A percentile compares a stretch with the other conserved stretches of the same genome.
Conservation (phyloP, 2,329 filamentous ascomycete species). For the Fusarium neocosmosporiellum region DNA sequence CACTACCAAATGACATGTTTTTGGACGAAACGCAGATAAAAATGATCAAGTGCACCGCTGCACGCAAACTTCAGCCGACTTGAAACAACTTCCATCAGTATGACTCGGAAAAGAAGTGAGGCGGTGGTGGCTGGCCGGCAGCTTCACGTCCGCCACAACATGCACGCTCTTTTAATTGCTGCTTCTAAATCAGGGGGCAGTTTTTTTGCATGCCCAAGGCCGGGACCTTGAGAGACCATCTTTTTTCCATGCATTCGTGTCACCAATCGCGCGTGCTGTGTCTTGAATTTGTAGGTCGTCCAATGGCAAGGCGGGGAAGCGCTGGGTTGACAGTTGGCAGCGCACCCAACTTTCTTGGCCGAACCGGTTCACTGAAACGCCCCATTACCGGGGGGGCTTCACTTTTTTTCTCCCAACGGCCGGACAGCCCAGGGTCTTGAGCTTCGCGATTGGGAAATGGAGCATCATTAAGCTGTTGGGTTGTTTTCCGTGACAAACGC, state of each 20-base stretch:
- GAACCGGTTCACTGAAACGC: slow-evolving; percentile 22
- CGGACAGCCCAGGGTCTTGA: neutral
- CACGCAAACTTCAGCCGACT: neutral
- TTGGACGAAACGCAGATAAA: neutral
- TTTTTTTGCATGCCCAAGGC: neutral
- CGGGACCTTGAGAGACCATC: neutral
- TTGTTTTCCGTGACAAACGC: too few species aligned
- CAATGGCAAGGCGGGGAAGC: slow-evolving; percentile 24
- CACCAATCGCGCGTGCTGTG: slow-evolving; percentile 22
- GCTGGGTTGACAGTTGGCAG: slow-evolving; percentile 34
- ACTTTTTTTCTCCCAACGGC: slow-evolving; percentile 12
- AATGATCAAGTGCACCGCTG: neutral
- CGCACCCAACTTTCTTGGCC: slow-evolving; percentile 14
- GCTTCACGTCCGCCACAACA: neutral
- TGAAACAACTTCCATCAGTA: neutral
- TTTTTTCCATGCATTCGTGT: slow-evolving; percentile 13
- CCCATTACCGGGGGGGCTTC: neutral
- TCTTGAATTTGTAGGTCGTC: slow-evolving; percentile 7
- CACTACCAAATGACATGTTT: neutral
- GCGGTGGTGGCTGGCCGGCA: neutral
- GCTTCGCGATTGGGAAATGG: neutral
- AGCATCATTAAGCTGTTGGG: neutral
- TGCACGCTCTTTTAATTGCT: neutral
- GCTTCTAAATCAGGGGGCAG: neutral
- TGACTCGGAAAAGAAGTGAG: neutral